phyloP scores from a whole-genome alignment of 129 eudicot species.

The Dittrichia graveolens region DNA sequence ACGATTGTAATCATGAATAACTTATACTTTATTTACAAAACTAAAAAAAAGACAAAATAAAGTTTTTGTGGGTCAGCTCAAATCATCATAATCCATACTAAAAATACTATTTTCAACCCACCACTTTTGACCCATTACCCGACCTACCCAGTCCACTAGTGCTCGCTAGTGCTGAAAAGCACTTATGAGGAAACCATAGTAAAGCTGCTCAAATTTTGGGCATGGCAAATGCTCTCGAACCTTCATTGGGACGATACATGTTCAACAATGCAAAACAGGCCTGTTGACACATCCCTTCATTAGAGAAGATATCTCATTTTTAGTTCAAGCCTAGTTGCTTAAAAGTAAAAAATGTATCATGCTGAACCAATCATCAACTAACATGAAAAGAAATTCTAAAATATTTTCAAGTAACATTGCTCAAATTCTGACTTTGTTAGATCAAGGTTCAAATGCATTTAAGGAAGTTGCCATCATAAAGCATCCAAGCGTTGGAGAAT shows the following conservation, averaged over 20 bases:
- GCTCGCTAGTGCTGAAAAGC: too few relatives aligned
- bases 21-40: background rate
- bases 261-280: too few relatives aligned
- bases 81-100: background rate
- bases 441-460: constrained; percentile 66
- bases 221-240: too few relatives aligned
- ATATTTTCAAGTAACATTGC: background rate
- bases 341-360: too few relatives aligned
- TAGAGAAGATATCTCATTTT: too few relatives aligned
- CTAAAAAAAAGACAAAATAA: background rate
- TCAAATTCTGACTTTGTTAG: constrained; percentile 35
- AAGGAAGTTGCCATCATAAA: constrained; percentile 79
- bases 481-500: constrained; percentile 77
- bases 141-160: background rate
- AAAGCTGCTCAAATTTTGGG: background rate
- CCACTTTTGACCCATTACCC: background rate
- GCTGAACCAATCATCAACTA: too few relatives aligned
- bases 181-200: background rate
- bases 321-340: background rate
- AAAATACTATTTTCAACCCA: background rate
- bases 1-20: too few relatives aligned
- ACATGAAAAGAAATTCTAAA: too few relatives aligned
- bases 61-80: background rate
- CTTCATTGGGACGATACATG: too few relatives aligned
- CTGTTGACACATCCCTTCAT: too few relatives aligned